phyloP scores from a whole-genome alignment of 495 filamentous ascomycete species.

The Pseudevernia furfuracea region DNA sequence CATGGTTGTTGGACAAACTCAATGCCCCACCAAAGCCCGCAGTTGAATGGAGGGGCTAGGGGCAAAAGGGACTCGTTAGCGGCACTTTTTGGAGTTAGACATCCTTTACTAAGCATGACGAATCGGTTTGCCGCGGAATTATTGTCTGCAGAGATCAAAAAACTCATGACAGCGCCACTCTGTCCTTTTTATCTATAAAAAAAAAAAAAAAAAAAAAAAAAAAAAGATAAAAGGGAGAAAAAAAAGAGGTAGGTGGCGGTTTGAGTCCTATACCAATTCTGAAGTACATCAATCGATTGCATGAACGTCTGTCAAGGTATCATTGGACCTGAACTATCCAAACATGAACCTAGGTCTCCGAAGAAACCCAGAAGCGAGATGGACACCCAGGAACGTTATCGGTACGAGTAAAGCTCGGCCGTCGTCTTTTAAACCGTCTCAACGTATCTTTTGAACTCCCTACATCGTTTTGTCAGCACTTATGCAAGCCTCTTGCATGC shows the following conservation, averaged over 20 bases:
- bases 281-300: not conserved
- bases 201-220: too few species aligned
- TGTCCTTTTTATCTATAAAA: too few species aligned
- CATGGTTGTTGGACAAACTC: not conserved
- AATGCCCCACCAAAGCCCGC: not conserved
- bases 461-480: constrained; percentile 28
- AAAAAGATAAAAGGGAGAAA: too few species aligned
- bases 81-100: too few species aligned
- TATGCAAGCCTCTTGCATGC: not conserved
- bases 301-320: not conserved
- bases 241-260: too few species aligned
- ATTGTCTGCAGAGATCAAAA: too few species aligned
- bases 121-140: not conserved
- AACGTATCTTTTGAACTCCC: constrained; percentile 64
- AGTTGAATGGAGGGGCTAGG: not conserved
- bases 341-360: not conserved
- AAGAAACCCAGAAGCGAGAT: not conserved
- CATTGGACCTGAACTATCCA: not conserved
- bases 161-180: too few species aligned
- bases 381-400: not conserved
- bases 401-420: not conserved
- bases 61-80: too few species aligned
- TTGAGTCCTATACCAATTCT: too few species aligned
- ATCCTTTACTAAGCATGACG: not conserved
- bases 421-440: constrained; percentile 51